These are phyloP conservation scores for Pterulicium gracile DNA, from an alignment of 1,284 basidiomycete genomes.

Conservation along the genomic window DNA sequence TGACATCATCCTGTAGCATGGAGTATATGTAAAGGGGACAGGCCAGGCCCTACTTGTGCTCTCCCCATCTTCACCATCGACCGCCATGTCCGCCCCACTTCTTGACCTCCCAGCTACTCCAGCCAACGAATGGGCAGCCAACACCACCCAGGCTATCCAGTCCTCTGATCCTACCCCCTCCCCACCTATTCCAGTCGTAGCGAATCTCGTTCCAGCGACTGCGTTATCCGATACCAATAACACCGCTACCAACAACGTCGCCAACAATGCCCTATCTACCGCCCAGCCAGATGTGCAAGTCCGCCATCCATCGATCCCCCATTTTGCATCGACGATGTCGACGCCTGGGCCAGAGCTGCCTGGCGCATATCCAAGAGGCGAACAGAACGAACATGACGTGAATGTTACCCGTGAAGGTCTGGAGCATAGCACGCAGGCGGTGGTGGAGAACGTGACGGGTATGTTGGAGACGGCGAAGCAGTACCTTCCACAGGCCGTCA, in stretches of 20 bases:
- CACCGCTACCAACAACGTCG: background rate
- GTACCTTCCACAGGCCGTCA: slow-evolving; percentile 10
- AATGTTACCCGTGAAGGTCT: background rate
- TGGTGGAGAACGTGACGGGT: background rate
- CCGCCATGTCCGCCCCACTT: background rate
- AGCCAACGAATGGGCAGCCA: slow-evolving; percentile 12
- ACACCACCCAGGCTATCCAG: background rate
- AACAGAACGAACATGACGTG: background rate
- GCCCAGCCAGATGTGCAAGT: slow-evolving; percentile 5
- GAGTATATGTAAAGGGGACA: background rate
- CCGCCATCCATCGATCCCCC: background rate
- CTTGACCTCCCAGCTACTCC: slow-evolving; percentile 11
- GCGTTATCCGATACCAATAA: background rate
- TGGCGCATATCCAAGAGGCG: slow-evolving; percentile 7
- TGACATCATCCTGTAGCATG: background rate
- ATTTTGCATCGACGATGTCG: background rate
- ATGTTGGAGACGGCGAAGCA: slow-evolving; percentile 7
- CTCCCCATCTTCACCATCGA: background rate
- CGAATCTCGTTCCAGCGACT: too few species aligned
- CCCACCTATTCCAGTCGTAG: slow-evolving; percentile 8
- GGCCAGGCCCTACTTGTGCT: too few species aligned
- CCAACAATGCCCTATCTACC: slow-evolving; percentile 8
- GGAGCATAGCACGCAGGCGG: background rate
- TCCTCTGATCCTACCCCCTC: slow-evolving; percentile 11
- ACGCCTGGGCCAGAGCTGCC: slow-evolving; percentile 9